Conservation (phyloP, 1,284 basidiomycete species). For the Sporisorium graminicola region DNA sequence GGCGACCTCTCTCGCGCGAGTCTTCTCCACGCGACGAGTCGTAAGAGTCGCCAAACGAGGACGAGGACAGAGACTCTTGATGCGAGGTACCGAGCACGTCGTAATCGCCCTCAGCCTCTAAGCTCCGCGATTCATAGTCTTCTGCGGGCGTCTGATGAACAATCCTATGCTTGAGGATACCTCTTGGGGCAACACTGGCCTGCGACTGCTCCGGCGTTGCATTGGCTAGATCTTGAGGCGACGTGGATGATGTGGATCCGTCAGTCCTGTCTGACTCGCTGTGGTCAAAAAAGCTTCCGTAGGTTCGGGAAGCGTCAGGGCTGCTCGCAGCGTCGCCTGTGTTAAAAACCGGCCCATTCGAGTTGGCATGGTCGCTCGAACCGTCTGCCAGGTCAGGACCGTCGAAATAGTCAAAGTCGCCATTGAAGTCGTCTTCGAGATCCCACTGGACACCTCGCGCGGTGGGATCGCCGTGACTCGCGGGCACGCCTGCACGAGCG, state of each 20-base stretch:
- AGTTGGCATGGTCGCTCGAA: slow-evolving; percentile 26
- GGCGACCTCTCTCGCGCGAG: slow-evolving; percentile 49
- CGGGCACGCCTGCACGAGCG: slow-evolving; percentile 33
- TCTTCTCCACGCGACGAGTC: slow-evolving; percentile 37
- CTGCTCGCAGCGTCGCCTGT: slow-evolving; percentile 58
- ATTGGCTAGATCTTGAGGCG: slow-evolving; percentile 51
- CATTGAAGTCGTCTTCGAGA: slow-evolving; percentile 72
- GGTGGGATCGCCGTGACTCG: slow-evolving; percentile 39
- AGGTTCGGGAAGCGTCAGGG: slow-evolving; percentile 50
- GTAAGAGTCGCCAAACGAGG: slow-evolving; percentile 41
- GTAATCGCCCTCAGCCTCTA: slow-evolving; percentile 45
- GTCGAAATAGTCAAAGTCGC: slow-evolving; percentile 77
- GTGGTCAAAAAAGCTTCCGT: slow-evolving; percentile 54
- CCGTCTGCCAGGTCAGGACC: slow-evolving; percentile 73
- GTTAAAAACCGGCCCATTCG: slow-evolving; percentile 51
- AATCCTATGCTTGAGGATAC: slow-evolving; percentile 57
- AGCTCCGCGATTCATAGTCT: slow-evolving; percentile 38
- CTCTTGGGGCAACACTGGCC: slow-evolving; percentile 49
- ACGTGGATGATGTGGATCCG: slow-evolving; percentile 49
- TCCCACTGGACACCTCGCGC: slow-evolving; percentile 63
- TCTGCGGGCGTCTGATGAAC: slow-evolving; percentile 39
- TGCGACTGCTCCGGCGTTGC: slow-evolving; percentile 48
- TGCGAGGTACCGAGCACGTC: slow-evolving; percentile 46
- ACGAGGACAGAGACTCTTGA: slow-evolving; percentile 24
- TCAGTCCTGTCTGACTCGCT: slow-evolving; percentile 55